A percentile compares a stretch with the other conserved stretches of the same genome.
Evolutionary conservation across 139 green algal species (phyloP).

Genomic region (Nannochloris sp.): DNA sequence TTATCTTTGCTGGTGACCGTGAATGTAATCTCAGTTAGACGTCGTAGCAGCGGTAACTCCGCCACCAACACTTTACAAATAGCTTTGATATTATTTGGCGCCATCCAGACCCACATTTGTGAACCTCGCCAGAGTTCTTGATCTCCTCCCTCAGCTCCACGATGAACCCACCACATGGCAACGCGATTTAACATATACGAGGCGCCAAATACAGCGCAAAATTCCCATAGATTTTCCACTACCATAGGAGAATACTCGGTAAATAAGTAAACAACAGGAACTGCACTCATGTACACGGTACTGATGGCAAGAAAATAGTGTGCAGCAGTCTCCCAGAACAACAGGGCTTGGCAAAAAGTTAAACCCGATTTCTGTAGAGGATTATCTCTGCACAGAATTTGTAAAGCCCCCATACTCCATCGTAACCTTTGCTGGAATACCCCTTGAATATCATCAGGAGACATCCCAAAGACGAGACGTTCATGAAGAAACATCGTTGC

Average conservation of each 20-base stretch:
- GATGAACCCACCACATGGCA: conserved; percentile 7
- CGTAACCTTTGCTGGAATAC: no score
- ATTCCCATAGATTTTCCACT: conserved; percentile 8
- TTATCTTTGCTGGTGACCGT: conserved; percentile 13
- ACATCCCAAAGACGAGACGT: no score
- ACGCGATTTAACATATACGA: conserved; percentile 7
- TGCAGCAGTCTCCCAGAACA: conserved; percentile 12
- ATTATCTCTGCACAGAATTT: conserved; percentile 15
- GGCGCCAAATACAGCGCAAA: not conserved
- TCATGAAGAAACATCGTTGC: no score
- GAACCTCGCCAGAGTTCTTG: conserved; percentile 12
- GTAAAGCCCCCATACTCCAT: conserved; percentile 8
- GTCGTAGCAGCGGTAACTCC: not conserved
- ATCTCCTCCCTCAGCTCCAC: not conserved
- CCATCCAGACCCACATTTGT: conserved; percentile 18
- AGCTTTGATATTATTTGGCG: conserved; percentile 10
- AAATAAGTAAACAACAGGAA: conserved; percentile 14
- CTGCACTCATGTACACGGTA: conserved; percentile 7
- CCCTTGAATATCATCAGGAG: no score
- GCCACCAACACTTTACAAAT: conserved; percentile 15
- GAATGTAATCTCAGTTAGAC: conserved; percentile 15
- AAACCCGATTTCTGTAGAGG: conserved; percentile 4
- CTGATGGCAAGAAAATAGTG: conserved; percentile 14
- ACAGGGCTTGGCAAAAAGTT: not conserved
- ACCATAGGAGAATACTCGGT: conserved; percentile 9